phyloP scores from a whole-genome alignment of 139 green algal species.

The Nannochloris sp. region DNA sequence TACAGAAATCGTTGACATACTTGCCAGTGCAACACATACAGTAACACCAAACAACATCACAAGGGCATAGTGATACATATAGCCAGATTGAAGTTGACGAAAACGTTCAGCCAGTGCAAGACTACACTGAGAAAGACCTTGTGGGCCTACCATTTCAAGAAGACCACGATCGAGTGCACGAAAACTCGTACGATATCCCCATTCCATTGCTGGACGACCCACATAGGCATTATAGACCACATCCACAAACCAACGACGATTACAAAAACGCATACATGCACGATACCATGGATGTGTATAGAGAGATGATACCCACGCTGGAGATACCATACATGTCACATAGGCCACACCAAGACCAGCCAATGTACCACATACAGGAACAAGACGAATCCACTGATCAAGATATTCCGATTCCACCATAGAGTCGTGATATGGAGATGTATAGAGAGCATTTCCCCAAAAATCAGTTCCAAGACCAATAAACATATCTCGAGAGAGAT shows the following conservation, averaged over 20 bases:
- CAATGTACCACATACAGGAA: conserved; percentile 39
- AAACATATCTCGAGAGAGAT: conserved; percentile 59
- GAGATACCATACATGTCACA: conserved; percentile 20
- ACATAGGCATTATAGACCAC: conserved; percentile 48
- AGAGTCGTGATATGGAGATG: conserved; percentile 33
- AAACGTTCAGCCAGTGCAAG: conserved; percentile 21
- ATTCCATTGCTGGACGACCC: conserved; percentile 31
- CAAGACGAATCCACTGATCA: conserved; percentile 36
- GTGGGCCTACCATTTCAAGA: conserved; percentile 45
- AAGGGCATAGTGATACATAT: conserved; percentile 53
- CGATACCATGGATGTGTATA: conserved; percentile 17
- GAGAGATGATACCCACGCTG: conserved; percentile 17
- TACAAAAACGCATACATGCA: conserved; percentile 33
- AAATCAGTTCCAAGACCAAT: conserved; percentile 52
- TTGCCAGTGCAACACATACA: conserved; percentile 32
- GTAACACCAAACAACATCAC: conserved; percentile 44
- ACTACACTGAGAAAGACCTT: conserved; percentile 29
- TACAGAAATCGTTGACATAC: conserved; percentile 34
- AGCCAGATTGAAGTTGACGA: conserved; percentile 38
- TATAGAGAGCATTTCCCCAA: conserved; percentile 46
- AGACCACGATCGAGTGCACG: conserved; percentile 40
- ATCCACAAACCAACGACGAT: conserved; percentile 47
- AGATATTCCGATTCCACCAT: conserved; percentile 51
- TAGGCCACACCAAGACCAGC: conserved; percentile 31
- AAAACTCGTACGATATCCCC: conserved; percentile 38